Evolutionary conservation across 1,284 basidiomycete genomes (phyloP).

Genomic region (Apiotrichum akiyoshidainum): DNA sequence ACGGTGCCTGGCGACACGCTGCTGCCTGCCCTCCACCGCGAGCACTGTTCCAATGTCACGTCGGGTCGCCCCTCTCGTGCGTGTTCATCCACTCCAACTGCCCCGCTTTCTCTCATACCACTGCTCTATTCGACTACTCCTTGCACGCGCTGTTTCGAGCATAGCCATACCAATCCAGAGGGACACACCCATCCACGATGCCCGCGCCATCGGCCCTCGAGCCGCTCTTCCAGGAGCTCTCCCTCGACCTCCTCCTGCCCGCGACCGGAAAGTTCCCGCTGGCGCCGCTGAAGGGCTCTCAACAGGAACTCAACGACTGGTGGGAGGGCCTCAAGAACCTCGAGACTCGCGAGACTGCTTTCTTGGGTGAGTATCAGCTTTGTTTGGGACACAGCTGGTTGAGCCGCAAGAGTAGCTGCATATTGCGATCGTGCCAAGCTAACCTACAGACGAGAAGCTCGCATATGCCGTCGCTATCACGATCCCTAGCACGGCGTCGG

Average conservation of each 20-base stretch:
- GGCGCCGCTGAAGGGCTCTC: conserved; percentile 26
- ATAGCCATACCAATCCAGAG: no score
- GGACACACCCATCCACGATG: neutral
- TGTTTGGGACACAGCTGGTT: no score
- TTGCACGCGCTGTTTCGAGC: no score
- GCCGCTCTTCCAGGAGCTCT: conserved; percentile 62
- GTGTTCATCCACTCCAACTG: no score
- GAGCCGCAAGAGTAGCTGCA: no score
- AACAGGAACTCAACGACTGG: conserved; percentile 56
- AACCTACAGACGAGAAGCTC: conserved; percentile 66
- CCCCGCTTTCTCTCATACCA: neutral
- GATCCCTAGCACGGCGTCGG: conserved; percentile 22
- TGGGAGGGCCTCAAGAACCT: conserved; percentile 53
- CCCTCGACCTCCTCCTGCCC: conserved; percentile 65
- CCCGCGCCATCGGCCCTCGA: conserved; percentile 52
- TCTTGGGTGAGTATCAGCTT: conserved; percentile 62
- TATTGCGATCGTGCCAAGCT: neutral
- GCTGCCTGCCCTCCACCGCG: no score
- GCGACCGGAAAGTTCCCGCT: conserved; percentile 55
- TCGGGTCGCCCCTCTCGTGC: neutral
- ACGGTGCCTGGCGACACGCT: no score
- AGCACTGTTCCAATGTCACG: no score
- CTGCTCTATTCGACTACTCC: neutral
- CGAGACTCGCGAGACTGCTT: conserved; percentile 52
- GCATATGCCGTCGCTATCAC: conserved; percentile 60